Conservation (phyloP, 352 stramenopile species). For the Phytophthora sp. region DNA sequence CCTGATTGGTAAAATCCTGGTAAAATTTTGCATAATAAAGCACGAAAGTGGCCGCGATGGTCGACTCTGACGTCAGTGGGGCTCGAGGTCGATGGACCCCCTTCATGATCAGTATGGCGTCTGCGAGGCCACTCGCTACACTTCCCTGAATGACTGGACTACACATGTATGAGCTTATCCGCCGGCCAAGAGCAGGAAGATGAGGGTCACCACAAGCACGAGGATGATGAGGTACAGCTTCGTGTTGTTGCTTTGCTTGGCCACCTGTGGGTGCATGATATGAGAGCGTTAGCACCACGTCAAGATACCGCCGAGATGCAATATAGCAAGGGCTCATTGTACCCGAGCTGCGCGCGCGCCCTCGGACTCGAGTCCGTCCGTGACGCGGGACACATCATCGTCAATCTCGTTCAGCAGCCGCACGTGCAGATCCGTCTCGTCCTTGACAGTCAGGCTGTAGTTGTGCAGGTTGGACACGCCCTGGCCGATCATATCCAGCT, state of each 20-base stretch:
- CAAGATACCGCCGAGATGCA: slow-evolving; percentile 23
- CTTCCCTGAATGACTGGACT: slow-evolving; percentile 24
- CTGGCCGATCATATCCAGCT: slow-evolving; percentile 82
- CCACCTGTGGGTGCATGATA: slow-evolving; percentile 76
- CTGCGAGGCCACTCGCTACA: background rate
- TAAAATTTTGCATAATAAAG: slow-evolving; percentile 18
- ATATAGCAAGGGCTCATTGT: slow-evolving; percentile 12
- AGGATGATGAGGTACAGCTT: slow-evolving; percentile 93
- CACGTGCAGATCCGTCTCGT: slow-evolving; percentile 91
- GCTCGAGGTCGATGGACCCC: no score
- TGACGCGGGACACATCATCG: slow-evolving; percentile 83
- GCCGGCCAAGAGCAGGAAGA: slow-evolving; percentile 87
- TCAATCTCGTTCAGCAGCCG: slow-evolving; percentile 91
- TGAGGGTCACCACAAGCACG: slow-evolving; percentile 85
- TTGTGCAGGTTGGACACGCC: slow-evolving; percentile 86
- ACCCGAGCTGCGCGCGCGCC: slow-evolving; percentile 75
- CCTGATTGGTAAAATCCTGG: slow-evolving; percentile 2
- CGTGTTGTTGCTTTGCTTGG: slow-evolving; percentile 95
- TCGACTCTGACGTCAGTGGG: background rate
- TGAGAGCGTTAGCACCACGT: slow-evolving; percentile 2
- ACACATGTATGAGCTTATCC: slow-evolving; percentile 35
- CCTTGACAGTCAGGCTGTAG: slow-evolving; percentile 88
- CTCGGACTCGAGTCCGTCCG: slow-evolving; percentile 86
- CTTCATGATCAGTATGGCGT: background rate
- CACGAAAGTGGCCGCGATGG: slow-evolving; percentile 1